Evolutionary conservation across 306 rosid genomes (phyloP).

Genomic region (Inga oerstediana): DNA sequence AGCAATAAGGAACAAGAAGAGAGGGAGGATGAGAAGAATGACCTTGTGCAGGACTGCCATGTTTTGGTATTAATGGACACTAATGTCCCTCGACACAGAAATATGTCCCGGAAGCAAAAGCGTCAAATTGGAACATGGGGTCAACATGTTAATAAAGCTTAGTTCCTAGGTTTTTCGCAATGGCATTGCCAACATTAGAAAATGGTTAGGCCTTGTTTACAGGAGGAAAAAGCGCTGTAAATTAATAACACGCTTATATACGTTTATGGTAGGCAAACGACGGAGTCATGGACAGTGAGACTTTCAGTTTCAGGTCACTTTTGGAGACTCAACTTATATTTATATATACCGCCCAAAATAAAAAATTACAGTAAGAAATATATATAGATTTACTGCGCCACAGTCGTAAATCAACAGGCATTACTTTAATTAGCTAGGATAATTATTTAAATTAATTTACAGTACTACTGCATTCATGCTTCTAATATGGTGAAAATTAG

Average conservation of each 20-base stretch:
- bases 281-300: neutral
- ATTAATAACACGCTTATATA: neutral
- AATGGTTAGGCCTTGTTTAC: slow-evolving; percentile 17
- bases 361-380: neutral
- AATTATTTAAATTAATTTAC: neutral
- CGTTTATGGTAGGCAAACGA: neutral
- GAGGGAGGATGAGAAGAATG: slow-evolving; percentile 35
- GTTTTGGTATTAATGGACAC: neutral
- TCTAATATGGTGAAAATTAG: too few relatives aligned
- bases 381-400: neutral
- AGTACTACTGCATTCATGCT: too few relatives aligned
- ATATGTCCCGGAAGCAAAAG: neutral
- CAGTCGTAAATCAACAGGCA: neutral
- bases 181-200: neutral
- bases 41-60: slow-evolving; percentile 49
- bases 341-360: neutral
- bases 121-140: neutral
- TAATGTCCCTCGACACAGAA: neutral
- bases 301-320: neutral
- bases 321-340: neutral
- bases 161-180: neutral
- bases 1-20: slow-evolving; percentile 33
- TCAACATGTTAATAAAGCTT: neutral
- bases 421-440: neutral
- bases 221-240: slow-evolving; percentile 3